These are phyloP conservation scores for Epichloe uncinata DNA, from an alignment of 2,329 filamentous ascomycete species.

Conservation along the genomic window DNA sequence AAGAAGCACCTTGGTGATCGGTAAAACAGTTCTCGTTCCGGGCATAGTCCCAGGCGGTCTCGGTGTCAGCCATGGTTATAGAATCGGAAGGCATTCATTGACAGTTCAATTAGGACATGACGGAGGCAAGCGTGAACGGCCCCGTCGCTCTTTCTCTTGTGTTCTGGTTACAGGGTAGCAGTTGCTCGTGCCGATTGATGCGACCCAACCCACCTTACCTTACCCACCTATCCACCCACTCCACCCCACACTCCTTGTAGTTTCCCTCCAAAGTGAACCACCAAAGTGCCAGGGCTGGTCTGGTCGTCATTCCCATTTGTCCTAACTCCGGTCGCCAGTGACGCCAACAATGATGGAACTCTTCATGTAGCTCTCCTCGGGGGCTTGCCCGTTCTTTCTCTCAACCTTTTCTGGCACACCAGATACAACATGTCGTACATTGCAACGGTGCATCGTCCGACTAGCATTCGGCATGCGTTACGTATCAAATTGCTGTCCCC, in stretches of 20 bases:
- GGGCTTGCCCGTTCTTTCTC: constrained; percentile 4
- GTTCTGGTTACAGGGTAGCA: no score
- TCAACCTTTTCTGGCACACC: constrained; percentile 1
- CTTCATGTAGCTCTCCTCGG: constrained; percentile 14
- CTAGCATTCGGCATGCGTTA: constrained; percentile 80
- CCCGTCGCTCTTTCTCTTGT: no score
- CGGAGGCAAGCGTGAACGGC: no score
- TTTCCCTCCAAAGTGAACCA: background rate
- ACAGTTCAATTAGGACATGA: no score
- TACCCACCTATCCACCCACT: no score
- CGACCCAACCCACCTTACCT: no score
- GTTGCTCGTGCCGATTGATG: no score
- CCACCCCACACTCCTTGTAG: background rate
- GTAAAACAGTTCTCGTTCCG: constrained; percentile 15
- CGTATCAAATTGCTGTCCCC: constrained; percentile 62
- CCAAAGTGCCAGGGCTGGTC: no score
- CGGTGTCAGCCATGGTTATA: background rate
- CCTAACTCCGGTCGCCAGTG: constrained; percentile 1
- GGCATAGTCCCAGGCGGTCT: constrained; percentile 12
- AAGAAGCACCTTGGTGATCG: constrained; percentile 13
- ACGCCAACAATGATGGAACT: constrained; percentile 12
- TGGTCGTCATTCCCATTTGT: background rate
- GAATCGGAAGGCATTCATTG: background rate
- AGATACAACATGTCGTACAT: constrained; percentile 67
- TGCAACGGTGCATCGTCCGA: constrained; percentile 83